Conservation (phyloP, 1,284 basidiomycete genomes). For the Heterobasidion parviporum region DNA sequence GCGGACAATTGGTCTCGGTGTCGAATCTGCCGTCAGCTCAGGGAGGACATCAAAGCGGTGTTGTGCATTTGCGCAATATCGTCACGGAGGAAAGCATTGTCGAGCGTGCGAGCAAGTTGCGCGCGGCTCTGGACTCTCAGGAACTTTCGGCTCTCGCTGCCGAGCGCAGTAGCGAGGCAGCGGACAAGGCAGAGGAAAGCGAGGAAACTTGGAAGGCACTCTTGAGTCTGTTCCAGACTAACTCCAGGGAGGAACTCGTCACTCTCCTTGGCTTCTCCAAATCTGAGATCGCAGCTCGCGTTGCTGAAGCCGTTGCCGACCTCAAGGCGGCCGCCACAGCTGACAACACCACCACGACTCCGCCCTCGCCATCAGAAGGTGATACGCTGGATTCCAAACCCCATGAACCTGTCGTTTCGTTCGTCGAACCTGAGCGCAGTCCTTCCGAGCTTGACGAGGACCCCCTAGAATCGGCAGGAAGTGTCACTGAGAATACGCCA, state of each 20-base stretch:
- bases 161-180: slow-evolving; percentile 35
- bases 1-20: slow-evolving; percentile 79
- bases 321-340: slow-evolving; percentile 41
- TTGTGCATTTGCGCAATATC: slow-evolving; percentile 71
- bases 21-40: slow-evolving; percentile 66
- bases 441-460: slow-evolving; percentile 26
- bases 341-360: slow-evolving; percentile 13
- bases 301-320: slow-evolving; percentile 75
- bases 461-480: slow-evolving; percentile 32
- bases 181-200: slow-evolving; percentile 26
- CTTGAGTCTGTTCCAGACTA: slow-evolving; percentile 81
- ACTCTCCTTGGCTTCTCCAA: slow-evolving; percentile 92
- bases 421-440: slow-evolving; percentile 58
- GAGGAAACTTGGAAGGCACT: slow-evolving; percentile 85
- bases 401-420: slow-evolving; percentile 70
- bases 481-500: slow-evolving; percentile 45
- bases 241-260: slow-evolving; percentile 87
- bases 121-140: slow-evolving; percentile 58
- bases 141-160: slow-evolving; percentile 61
- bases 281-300: slow-evolving; percentile 72
- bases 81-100: slow-evolving; percentile 77
- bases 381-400: slow-evolving; percentile 33
- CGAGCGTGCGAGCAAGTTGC: slow-evolving; percentile 69
- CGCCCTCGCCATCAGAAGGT: slow-evolving; percentile 29
- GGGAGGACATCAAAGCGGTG: slow-evolving; percentile 71